phyloP scores from a whole-genome alignment of 768 basidiomycete species.

The Cystobasidium tubakii region DNA sequence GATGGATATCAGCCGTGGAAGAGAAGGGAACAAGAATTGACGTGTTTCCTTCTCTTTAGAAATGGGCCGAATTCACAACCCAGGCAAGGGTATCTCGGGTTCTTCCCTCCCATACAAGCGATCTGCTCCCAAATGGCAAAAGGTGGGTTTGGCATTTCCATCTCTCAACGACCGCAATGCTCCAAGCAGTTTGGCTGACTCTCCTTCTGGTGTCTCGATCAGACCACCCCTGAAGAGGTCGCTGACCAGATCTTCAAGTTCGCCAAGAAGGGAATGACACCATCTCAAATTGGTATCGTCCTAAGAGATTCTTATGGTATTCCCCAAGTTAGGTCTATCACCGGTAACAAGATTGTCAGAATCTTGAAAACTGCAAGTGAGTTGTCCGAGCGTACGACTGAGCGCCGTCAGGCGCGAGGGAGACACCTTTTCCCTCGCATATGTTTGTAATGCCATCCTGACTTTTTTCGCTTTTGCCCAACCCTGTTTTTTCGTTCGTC shows the following conservation, averaged over 20 bases:
- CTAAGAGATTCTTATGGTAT: slow-evolving; percentile 97
- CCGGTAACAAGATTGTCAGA: slow-evolving; percentile 98
- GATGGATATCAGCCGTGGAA: no score
- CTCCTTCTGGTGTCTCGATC: no score
- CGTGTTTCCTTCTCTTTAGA: neutral
- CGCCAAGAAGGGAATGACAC: slow-evolving; percentile 93
- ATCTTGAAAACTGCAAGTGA: slow-evolving; percentile 90
- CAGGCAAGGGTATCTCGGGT: slow-evolving; percentile 71
- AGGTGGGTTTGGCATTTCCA: slow-evolving; percentile 49
- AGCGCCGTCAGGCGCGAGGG: slow-evolving; percentile 46
- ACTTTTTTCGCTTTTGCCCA: no score
- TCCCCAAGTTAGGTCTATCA: slow-evolving; percentile 95
- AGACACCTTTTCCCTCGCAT: no score
- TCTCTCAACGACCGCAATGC: no score
- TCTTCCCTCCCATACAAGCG: slow-evolving; percentile 97
- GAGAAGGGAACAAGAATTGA: no score
- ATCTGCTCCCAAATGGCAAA: slow-evolving; percentile 90
- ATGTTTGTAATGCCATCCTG: no score
- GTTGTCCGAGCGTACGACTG: slow-evolving; percentile 46
- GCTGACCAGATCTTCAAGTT: slow-evolving; percentile 94
- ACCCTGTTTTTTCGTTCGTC: slow-evolving; percentile 49
- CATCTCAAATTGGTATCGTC: slow-evolving; percentile 95
- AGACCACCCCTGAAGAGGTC: slow-evolving; percentile 84
- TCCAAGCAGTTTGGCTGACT: no score
- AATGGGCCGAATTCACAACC: slow-evolving; percentile 90